Evolutionary conservation across 257 asterid genomes (phyloP), one percentile per base, ranked within the genome.

Genomic region (Datura wrightii): DNA sequence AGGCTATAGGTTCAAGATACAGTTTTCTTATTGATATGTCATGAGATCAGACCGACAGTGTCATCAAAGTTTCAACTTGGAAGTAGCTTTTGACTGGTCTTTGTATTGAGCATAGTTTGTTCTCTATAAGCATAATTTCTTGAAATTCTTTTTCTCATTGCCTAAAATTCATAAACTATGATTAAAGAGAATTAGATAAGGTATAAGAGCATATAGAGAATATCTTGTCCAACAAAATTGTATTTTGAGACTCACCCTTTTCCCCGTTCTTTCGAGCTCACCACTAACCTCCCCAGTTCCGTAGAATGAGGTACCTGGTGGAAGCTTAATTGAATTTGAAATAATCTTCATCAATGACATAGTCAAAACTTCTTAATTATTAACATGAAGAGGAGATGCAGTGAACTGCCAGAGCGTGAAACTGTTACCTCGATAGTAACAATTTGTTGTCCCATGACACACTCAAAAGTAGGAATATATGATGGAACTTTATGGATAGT

Each of bases 221-320:
- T 63, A 10, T 36, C 59, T 8, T 66, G 2, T 9, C 69, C 52
- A 70, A 42, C n/a, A 70, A 3, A 11, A 74, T 19, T 74, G 62
- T 55, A 48, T 16, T 24, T 31, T 66, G 60, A 24, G 13, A 86
- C 92, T 86, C 85, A 94, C 99, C 94, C 97, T 93, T 92, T 94
- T 96, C 85, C 99, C 98, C 0, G 99, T 94, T 70, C 99, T 88
- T 86, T 96, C 99, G 58, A 93, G 94, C 85, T 91, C 92, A 69
- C 97, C 97, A 86, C 95, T 90, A 74, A 90, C 98, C 89, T 96
- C 99, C 90, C 99, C 99, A 39, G 99, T 94, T 84, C 99, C 98
- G 72, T 94, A 96, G 90, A 96, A 91, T 31, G 98, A 93, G 86
- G 98, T 94, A 87, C 92, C 95, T 4, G 87, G 83, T 31, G 97